Evolutionary conservation across 805 yeast species (phyloP).

Genomic region (Lachancea cidri): DNA sequence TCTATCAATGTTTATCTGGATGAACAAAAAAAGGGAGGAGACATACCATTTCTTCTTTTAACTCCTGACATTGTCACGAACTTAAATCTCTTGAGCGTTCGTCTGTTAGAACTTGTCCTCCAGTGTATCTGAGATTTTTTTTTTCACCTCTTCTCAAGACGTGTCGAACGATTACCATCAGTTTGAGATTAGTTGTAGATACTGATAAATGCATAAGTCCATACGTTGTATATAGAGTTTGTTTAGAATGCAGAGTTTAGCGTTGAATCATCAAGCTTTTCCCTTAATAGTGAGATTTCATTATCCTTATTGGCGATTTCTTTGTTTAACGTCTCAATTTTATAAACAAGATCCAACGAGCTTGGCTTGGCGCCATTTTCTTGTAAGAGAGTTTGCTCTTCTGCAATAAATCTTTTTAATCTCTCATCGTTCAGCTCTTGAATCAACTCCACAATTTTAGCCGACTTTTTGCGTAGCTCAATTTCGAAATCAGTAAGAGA

Average conservation of each 20-base stretch:
- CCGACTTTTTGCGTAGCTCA: slow-evolving; percentile 36
- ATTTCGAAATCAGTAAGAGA: slow-evolving; percentile 25
- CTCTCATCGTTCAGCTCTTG: slow-evolving; percentile 60
- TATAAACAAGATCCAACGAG: slow-evolving; percentile 50
- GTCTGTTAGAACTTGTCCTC: no score
- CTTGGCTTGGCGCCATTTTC: slow-evolving; percentile 52
- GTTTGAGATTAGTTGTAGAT: no score
- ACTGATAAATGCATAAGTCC: not conserved
- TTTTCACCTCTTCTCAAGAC: not conserved
- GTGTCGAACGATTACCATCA: not conserved
- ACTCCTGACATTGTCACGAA: slow-evolving; percentile 7
- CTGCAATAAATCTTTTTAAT: slow-evolving; percentile 60
- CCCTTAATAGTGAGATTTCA: slow-evolving; percentile 2
- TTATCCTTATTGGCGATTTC: slow-evolving; percentile 45
- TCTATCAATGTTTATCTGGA: no score
- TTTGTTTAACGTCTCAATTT: slow-evolving; percentile 47
- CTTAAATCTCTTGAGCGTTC: no score
- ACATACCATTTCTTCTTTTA: slow-evolving; percentile 9
- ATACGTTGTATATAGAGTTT: not conserved
- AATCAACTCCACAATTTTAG: slow-evolving; percentile 47
- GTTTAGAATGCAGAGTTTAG: not conserved
- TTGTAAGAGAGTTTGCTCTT: slow-evolving; percentile 56
- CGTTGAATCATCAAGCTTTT: not conserved
- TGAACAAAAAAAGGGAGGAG: no score
- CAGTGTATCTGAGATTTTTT: no score